A percentile compares a stretch with the other conserved stretches of the same genome.
Conservation (phyloP, 495 filamentous ascomycete species). For the Corynascus novoguineensis region DNA sequence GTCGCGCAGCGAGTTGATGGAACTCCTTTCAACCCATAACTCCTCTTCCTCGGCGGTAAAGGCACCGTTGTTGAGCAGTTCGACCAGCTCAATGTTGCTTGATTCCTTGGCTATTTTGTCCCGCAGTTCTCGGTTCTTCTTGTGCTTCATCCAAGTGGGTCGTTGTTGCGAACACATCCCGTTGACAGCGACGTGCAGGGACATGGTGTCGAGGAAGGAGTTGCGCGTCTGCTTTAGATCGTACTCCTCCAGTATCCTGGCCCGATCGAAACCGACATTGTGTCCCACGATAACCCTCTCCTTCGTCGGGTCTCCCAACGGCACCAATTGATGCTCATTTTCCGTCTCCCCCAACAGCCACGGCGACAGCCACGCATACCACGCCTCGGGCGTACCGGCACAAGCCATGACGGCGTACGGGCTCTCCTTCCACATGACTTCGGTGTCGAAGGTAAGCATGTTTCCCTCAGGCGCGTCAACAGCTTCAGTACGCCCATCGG, state of each 20-base stretch:
- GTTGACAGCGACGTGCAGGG: constrained; percentile 93
- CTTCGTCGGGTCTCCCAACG: constrained; percentile 66
- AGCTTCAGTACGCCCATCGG: constrained; percentile 61
- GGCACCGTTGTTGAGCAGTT: constrained; percentile 61
- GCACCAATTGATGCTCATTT: constrained; percentile 74
- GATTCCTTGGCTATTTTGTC: constrained; percentile 73
- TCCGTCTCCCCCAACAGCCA: constrained; percentile 84
- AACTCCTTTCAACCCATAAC: constrained; percentile 89
- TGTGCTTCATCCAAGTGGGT: constrained; percentile 93
- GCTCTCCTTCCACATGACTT: constrained; percentile 92
- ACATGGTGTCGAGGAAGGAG: constrained; percentile 96
- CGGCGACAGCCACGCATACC: constrained; percentile 97
- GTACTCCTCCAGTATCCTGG: constrained; percentile 86
- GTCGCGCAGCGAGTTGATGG: constrained; percentile 89
- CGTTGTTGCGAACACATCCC: constrained; percentile 98
- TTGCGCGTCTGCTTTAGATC: constrained; percentile 72
- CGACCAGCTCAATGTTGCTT: constrained; percentile 62
- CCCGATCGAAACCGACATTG: constrained; percentile 93
- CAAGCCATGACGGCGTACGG: constrained; percentile 95
- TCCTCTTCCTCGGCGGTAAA: constrained; percentile 82
- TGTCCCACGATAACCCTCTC: constrained; percentile 82
- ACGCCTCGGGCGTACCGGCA: constrained; percentile 75
- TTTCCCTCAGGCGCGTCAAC: constrained; percentile 73
- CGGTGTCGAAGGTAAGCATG: constrained; percentile 89
- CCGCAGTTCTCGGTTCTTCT: constrained; percentile 77